phyloP scores from a whole-genome alignment of 495 filamentous ascomycete species.

The Patellaria atrata region DNA sequence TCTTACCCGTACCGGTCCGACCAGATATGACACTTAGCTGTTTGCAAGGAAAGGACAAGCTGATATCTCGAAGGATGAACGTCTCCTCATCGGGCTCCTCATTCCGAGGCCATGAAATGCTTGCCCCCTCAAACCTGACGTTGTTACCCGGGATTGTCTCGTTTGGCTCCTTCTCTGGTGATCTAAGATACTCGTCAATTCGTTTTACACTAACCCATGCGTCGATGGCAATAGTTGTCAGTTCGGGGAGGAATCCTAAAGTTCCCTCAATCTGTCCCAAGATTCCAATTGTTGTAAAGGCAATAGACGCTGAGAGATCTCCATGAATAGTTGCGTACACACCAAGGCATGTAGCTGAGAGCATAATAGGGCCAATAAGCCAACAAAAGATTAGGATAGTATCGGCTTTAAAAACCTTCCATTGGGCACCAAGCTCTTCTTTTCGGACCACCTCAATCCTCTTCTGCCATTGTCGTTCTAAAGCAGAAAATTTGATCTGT shows the following conservation, averaged over 20 bases:
- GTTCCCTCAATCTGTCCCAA: conserved; percentile 59
- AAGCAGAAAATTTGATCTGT: conserved; percentile 77
- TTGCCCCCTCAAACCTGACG: conserved; percentile 53
- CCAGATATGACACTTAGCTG: conserved; percentile 60
- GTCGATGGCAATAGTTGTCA: conserved; percentile 53
- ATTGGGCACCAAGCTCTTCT: conserved; percentile 49
- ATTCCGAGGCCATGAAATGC: conserved; percentile 62
- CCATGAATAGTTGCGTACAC: conserved; percentile 51
- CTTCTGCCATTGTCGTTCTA: conserved; percentile 69
- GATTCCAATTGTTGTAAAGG: conserved; percentile 66
- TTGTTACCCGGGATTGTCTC: conserved; percentile 40
- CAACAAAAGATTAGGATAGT: conserved; percentile 45
- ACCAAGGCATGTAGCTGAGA: conserved; percentile 56
- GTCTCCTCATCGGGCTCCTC: conserved; percentile 36
- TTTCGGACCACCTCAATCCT: conserved; percentile 52
- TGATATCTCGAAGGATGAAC: conserved; percentile 48
- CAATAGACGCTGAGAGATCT: conserved; percentile 53
- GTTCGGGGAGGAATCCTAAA: conserved; percentile 55
- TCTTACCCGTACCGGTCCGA: conserved; percentile 55
- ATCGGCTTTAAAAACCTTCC: conserved; percentile 50
- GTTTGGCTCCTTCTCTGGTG: conserved; percentile 48
- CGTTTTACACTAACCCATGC: conserved; percentile 59
- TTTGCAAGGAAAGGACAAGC: conserved; percentile 47
- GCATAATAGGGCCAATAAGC: conserved; percentile 58
- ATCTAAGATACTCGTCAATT: conserved; percentile 55